A percentile compares a stretch with the other conserved stretches of the same genome.
Conservation (phyloP, 2,329 filamentous ascomycete genomes). For the Sporothrix globosa region DNA sequence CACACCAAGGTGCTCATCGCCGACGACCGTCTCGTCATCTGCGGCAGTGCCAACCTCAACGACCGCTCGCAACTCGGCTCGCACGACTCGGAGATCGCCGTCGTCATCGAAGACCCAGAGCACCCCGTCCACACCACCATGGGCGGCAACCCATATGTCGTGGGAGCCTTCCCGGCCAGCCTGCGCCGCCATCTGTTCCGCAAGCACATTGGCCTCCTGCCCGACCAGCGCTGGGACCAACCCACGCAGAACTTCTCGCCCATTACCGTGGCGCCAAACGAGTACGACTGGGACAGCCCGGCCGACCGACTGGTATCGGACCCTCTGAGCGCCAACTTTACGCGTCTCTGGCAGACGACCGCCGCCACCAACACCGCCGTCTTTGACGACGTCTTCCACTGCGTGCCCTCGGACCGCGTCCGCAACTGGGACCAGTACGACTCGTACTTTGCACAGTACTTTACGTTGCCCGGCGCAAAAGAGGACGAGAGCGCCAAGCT, state of each 20-base stretch:
- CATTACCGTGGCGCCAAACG: constrained; percentile 67
- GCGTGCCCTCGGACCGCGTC: constrained; percentile 69
- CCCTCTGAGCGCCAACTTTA: constrained; percentile 70
- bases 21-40: constrained; percentile 80
- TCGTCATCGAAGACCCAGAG: constrained; percentile 78
- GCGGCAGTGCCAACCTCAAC: constrained; percentile 66
- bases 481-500: constrained; percentile 47
- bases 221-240: constrained; percentile 68
- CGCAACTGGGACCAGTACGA: constrained; percentile 74
- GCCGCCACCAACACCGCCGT: constrained; percentile 78
- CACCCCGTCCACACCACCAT: constrained; percentile 68
- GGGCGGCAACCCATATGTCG: constrained; percentile 71
- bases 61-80: constrained; percentile 75
- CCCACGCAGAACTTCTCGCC: constrained; percentile 77
- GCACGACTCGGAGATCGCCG: constrained; percentile 87
- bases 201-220: constrained; percentile 83
- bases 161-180: constrained; percentile 73
- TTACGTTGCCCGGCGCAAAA: constrained; percentile 58
- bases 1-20: constrained; percentile 76
- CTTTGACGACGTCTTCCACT: constrained; percentile 81
- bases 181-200: constrained; percentile 84
- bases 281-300: constrained; percentile 71
- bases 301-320: constrained; percentile 72
- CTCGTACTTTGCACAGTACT: constrained; percentile 68
- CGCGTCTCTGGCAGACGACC: constrained; percentile 70